A percentile compares a stretch with the other conserved stretches of the same genome.
Conservation (phyloP, 2,329 filamentous ascomycete genomes). For the Hirsutella rhossiliensis region DNA sequence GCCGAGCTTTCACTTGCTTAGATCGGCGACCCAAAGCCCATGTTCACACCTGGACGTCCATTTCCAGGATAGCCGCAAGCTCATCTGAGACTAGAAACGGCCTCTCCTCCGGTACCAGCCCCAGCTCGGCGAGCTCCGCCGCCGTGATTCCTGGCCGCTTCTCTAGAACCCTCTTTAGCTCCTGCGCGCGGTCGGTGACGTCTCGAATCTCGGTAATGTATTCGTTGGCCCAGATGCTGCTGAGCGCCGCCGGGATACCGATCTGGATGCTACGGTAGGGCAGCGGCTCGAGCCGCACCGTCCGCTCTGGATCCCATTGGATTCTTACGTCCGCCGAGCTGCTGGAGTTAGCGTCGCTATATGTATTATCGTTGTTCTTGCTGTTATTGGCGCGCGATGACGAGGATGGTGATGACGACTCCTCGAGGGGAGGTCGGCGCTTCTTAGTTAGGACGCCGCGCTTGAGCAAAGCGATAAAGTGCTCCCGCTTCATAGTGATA, state of each 20-base stretch:
- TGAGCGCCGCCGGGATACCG: slow-evolving; percentile 37
- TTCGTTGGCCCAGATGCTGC: slow-evolving; percentile 32
- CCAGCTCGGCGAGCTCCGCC: slow-evolving; percentile 22
- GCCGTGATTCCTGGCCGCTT: slow-evolving; percentile 20
- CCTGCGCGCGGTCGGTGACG: slow-evolving; percentile 39
- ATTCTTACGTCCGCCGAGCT: slow-evolving; percentile 32
- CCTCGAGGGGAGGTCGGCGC: not conserved
- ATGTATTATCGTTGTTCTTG: slow-evolving; percentile 15
- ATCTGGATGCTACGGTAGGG: slow-evolving; percentile 47
- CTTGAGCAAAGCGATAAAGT: slow-evolving; percentile 35
- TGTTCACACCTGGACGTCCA: too few relatives aligned
- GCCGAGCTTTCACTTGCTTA: too few relatives aligned
- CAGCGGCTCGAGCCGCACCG: slow-evolving; percentile 29
- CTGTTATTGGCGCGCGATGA: not conserved
- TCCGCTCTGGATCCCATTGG: slow-evolving; percentile 53
- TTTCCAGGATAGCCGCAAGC: slow-evolving; percentile 18
- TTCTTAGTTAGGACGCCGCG: slow-evolving; percentile 1
- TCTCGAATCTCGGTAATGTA: slow-evolving; percentile 45
- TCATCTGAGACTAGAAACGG: slow-evolving; percentile 28
- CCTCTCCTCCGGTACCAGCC: slow-evolving; percentile 31
- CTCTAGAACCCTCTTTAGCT: slow-evolving; percentile 33
- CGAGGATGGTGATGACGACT: not conserved
- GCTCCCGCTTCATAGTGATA: slow-evolving; percentile 36
- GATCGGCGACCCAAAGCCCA: too few relatives aligned
- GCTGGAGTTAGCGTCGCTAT: slow-evolving; percentile 7